Percentiles rank a stretch among this genome's conserved stretches.
Evolutionary conservation across 2,329 filamentous ascomycete species (phyloP).

Genomic region (Periglandula ipomoeae): DNA sequence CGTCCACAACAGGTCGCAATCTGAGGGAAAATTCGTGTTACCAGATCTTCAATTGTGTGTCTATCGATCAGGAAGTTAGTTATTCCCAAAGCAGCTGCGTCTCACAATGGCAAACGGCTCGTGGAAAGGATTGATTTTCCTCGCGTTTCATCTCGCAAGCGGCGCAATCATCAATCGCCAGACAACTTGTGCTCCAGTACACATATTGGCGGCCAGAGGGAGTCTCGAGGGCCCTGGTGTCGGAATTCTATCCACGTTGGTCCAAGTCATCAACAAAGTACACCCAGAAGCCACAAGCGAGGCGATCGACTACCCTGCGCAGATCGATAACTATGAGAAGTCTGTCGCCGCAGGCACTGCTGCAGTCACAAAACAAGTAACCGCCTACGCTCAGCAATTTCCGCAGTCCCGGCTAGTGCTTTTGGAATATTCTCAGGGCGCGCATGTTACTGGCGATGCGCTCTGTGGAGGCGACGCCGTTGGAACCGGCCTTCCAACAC

Average conservation of each 20-base stretch:
- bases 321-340: not conserved
- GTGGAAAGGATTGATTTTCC: not conserved
- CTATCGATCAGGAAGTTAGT: no score
- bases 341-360: not conserved
- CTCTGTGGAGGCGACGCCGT: not conserved
- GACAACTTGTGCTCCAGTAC: not conserved
- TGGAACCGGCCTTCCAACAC: not conserved
- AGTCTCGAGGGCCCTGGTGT: not conserved
- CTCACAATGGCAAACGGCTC: no score
- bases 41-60: no score
- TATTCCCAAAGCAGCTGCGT: no score
- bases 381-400: not conserved
- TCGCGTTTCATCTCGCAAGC: not conserved
- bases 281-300: not conserved
- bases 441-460: slow-evolving; percentile 2
- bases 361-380: not conserved
- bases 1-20: no score
- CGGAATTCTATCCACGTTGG: not conserved
- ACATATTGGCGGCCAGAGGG: slow-evolving; percentile 1
- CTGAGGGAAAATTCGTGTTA: no score
- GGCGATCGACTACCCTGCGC: slow-evolving; percentile 1
- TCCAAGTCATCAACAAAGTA: not conserved
- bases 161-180: not conserved
- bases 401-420: not conserved
- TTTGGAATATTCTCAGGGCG: slow-evolving; percentile 2